Base-by-base conservation (phyloP, 805 yeast species). In the Wickerhamiella domercqiae region DNA sequence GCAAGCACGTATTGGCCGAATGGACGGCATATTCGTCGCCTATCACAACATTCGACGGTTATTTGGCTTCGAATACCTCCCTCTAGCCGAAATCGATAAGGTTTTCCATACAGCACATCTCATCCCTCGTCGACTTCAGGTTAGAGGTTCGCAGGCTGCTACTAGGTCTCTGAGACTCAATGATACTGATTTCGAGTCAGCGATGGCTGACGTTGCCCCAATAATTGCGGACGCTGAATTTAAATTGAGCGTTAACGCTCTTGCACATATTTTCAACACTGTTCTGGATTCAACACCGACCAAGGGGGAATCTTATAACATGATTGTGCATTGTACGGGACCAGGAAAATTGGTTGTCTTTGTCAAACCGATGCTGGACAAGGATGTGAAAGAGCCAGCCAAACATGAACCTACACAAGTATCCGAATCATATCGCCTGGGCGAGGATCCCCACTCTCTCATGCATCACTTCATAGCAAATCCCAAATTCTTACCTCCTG, bases 21-120 rank as follows among this genome's bases (percentile, higher is more conserved):
- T 90, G 97, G 96, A 86, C 57, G 98, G 98, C 4, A 82, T 90
- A 2, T 83, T 81, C 47, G 66, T 87, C 13, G 95, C 95, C 0
- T 87, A 76, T 55, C 98, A 87, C 56, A 87, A 86, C 54, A 68
- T 83, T 36, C 65, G 71, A 21, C 62, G 73, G 34, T 70, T 86
- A 48, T 82, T 87, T 57, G 98, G 96, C 3, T 90, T 84, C 56
- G 87, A 84, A 55, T 87, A 87, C 55, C 54, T 87, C 21, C 86
- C 94, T 1, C 60, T 86, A 35, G 57, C 62, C 1, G 80, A 75
- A 29, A 68, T 87, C 44, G 96, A 87, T 54, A 59, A 64, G 39
- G 61, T 73, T 6, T 62, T 68, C 43, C 83, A 78, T 47, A 59
- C 69, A 1, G 61, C 61, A 60, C 68, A 45, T 25, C 40, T 39